Evolutionary conservation across 257 asterid species (phyloP).

Genomic region (Capsicum chinense): DNA sequence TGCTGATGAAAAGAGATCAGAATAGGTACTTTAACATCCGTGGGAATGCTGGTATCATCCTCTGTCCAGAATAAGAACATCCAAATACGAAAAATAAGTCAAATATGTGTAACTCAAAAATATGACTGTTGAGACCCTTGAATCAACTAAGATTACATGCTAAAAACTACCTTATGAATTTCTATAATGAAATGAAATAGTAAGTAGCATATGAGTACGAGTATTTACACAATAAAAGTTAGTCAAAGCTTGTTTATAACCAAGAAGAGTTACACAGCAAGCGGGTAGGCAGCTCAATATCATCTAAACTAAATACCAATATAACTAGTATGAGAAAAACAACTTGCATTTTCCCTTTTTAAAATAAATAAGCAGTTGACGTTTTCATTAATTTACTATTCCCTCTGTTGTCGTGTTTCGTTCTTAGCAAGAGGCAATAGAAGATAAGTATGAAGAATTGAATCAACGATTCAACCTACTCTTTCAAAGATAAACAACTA

Average conservation of each 20-base stretch:
- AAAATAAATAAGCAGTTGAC: background rate
- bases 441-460: background rate
- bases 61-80: conserved; percentile 58
- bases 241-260: background rate
- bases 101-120: background rate
- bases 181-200: conserved; percentile 17
- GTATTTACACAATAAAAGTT: background rate
- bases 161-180: conserved; percentile 13
- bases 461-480: background rate
- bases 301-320: background rate
- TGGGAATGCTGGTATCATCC: conserved; percentile 92
- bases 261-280: background rate
- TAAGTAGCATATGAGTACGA: background rate
- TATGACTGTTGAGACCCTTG: conserved; percentile 9
- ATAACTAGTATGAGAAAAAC: background rate
- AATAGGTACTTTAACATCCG: conserved; percentile 87
- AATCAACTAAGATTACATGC: conserved; percentile 5
- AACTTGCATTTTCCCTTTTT: background rate
- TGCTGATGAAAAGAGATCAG: conserved; percentile 81
- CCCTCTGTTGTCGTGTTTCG: background rate
- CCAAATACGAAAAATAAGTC: conserved; percentile 21
- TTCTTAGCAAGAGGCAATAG: background rate
- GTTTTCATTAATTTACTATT: background rate
- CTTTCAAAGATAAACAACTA: background rate
- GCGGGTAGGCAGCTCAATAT: background rate